These are phyloP conservation scores for Aspergillus ustus DNA, from an alignment of 2,329 filamentous ascomycete species.

Conservation along the genomic window DNA sequence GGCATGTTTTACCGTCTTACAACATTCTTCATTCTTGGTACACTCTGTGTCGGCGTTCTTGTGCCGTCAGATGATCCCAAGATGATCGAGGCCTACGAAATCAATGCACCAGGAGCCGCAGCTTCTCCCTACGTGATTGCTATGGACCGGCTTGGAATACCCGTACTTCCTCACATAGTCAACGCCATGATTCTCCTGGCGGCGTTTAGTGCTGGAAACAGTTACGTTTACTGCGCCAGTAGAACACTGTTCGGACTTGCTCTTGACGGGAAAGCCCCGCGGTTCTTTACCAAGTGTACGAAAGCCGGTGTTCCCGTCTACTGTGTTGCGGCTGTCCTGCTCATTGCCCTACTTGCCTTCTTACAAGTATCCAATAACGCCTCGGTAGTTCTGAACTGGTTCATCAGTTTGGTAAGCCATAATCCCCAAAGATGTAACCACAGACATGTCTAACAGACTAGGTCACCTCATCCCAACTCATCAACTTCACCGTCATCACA, in stretches of 20 bases:
- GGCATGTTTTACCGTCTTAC: conserved; percentile 79
- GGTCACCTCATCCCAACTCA: conserved; percentile 74
- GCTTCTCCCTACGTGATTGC: conserved; percentile 71
- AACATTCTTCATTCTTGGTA: conserved; percentile 75
- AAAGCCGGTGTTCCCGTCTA: conserved; percentile 73
- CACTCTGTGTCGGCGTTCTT: conserved; percentile 72
- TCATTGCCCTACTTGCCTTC: conserved; percentile 73
- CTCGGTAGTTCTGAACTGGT: conserved; percentile 72
- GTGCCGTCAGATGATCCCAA: conserved; percentile 70
- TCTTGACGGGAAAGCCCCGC: conserved; percentile 71
- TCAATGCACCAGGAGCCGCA: conserved; percentile 67
- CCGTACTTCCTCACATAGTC: conserved; percentile 69
- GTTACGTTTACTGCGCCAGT: conserved; percentile 70
- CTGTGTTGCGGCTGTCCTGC: conserved; percentile 68
- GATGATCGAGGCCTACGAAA: conserved; percentile 64
- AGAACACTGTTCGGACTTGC: conserved; percentile 71
- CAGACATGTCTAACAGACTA: conserved; percentile 23
- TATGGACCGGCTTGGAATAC: conserved; percentile 69
- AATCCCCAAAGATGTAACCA: background rate
- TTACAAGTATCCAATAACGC: conserved; percentile 70
- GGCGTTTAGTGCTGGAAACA: conserved; percentile 71
- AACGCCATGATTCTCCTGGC: conserved; percentile 74
- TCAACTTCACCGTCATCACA: conserved; percentile 73
- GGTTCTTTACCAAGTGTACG: conserved; percentile 67
- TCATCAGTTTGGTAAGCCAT: conserved; percentile 63